Base-by-base conservation (phyloP, 2,329 filamentous ascomycete genomes). In the Aureobasidium subglaciale region DNA sequence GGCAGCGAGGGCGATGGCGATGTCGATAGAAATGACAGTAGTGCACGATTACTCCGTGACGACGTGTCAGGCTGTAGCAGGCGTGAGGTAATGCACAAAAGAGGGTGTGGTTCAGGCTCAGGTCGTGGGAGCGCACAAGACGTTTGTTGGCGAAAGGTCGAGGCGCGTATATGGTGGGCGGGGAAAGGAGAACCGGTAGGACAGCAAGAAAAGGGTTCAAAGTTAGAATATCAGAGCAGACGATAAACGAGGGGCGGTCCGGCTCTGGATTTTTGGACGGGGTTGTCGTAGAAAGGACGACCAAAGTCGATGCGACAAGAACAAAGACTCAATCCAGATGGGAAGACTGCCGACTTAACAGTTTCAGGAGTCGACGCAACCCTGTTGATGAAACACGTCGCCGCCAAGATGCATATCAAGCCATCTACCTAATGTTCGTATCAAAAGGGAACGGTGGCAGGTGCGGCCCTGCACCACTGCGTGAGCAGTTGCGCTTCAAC, bases 161-260 rank as follows among this genome's bases (percentile, higher is more conserved):
- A 29, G 18, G 48, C 48, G 50, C 50, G 50, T 54, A 54, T 25
- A n/a, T 54, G 27, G 50, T 54, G 50, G 38, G 50, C 50, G 49
- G 50, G 50, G 50, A 54, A 54, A 54, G 50, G 50, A 54, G 50
- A 54, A 48, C 37, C 37, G 56, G 53, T 54, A 42, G 50, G 34
- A 58, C 56, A 43, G 55, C 41, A 42, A 43, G 27, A 29, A 42
- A 54, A 54, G 22, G 50, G 38, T 54, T 43, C 37, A 34, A 35
- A 42, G 50, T 27, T 20, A 42, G 38, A 43, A 41, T 9, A 15
- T 18, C 48, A 53, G 29, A 27, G 38, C 50, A 35, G 29, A 41
- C 48, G 38, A 54, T 34, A 54, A 43, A 43, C 50, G 50, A 54
- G 27, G 37, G 38, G 35, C 37, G 29, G 7, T 41, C 38, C 29